These are phyloP conservation scores for Daedaleopsis sinensis DNA, from an alignment of 768 basidiomycete species.

Conservation along the genomic window DNA sequence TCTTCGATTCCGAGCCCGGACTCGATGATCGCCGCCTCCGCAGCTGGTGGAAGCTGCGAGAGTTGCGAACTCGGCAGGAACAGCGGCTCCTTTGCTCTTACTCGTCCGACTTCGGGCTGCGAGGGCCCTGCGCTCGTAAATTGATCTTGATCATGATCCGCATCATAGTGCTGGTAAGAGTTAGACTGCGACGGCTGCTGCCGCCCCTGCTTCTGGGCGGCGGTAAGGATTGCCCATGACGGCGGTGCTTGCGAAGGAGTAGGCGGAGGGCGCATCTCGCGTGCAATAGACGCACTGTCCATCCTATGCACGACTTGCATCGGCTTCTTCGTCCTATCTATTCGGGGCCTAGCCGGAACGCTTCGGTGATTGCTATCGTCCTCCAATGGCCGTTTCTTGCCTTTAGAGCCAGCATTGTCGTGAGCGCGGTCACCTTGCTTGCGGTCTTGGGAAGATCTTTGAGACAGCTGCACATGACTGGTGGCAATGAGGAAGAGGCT, in stretches of 20 bases:
- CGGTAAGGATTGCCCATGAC: constrained; percentile 15
- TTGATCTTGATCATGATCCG: background rate
- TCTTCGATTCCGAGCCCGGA: constrained; percentile 70
- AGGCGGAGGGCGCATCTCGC: constrained; percentile 25
- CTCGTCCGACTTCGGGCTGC: constrained; percentile 4
- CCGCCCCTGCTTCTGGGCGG: constrained; percentile 7
- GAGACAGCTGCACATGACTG: constrained; percentile 34
- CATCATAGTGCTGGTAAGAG: background rate
- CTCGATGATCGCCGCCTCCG: constrained; percentile 53
- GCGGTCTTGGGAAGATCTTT: constrained; percentile 1
- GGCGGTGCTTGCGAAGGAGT: constrained; percentile 17
- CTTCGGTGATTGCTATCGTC: constrained; percentile 24
- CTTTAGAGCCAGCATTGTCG: constrained; percentile 11
- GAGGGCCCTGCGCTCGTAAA: background rate
- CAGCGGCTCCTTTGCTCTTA: constrained; percentile 31
- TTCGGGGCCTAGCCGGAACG: background rate
- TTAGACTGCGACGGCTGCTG: background rate
- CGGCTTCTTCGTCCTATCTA: constrained; percentile 39
- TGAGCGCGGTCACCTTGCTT: background rate
- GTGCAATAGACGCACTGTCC: constrained; percentile 28
- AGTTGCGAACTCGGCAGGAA: constrained; percentile 40
- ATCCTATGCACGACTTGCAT: constrained; percentile 52
- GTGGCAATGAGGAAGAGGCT: constrained; percentile 81
- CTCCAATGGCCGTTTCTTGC: constrained; percentile 47
- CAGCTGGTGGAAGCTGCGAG: constrained; percentile 51